Evolutionary conservation across 2,329 filamentous ascomycete genomes (phyloP), one percentile per base, ranked within the genome.

Genomic region (Ceratocystis albifundus): DNA sequence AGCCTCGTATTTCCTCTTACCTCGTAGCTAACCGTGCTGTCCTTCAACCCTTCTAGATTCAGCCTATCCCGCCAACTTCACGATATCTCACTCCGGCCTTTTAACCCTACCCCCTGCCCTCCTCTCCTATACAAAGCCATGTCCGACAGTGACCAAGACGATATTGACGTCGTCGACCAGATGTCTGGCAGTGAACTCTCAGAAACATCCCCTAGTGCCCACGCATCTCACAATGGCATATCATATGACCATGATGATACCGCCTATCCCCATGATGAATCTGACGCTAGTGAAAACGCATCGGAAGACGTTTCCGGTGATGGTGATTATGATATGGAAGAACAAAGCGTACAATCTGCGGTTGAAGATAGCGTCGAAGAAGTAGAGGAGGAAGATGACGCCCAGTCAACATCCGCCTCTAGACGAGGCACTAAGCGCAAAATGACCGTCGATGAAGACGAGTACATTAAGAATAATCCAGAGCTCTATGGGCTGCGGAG

Each of bases 401-500:
- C 82, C 70, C 79, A 81, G 72, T 89, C 87, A 70, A 84, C 84
- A 73, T 94, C 90, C 61, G 82, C 85, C 72, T 86, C 87, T 55
- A 82, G 81, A 69, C 82, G 85, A 73, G 83, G 82, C 62, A 76
- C 81, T 69, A 96, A 96, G 80, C 88, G 91, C 76, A 88, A 89
- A 77, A 76, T 80, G 70, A 75, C 80, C 73, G 74, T 83, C 46
- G 85, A 87, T 64, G 89, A 94, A 71, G 88, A 94, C 68, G 87
- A 91, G 61, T 92, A 86, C 73, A 96, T 97, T 71, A 83, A 87
- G 72, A 88, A 90, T 73, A 96, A 99, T 72, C 94, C 94, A 57
- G 91, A 96, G 77, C 80, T 99, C 7, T 99, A 97, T 78, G 94
- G 94, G 61, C 81, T 99, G 71, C 86, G 94, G 71, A 85, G 94